A percentile compares a stretch with the other conserved stretches of the same genome.
Evolutionary conservation across 768 basidiomycete genomes (phyloP).

Genomic region (Hygrocybe coccinea): DNA sequence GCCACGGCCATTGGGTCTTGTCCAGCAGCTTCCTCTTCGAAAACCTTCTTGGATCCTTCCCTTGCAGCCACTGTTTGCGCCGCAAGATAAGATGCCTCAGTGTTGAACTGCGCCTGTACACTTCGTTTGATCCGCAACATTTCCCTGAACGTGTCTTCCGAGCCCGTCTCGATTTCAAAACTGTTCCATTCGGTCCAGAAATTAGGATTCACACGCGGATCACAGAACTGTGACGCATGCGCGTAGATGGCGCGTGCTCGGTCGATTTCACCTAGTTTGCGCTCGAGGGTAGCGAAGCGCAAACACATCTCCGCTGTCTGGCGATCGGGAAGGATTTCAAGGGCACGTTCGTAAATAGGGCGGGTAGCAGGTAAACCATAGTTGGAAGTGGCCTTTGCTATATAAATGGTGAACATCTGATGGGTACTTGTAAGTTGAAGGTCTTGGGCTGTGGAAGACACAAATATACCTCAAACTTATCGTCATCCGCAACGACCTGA

Average conservation of each 20-base stretch:
- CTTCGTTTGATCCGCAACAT: conserved; percentile 95
- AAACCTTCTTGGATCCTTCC: conserved; percentile 47
- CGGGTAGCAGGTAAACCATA: conserved; percentile 95
- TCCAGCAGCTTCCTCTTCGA: conserved; percentile 39
- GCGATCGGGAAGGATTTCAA: conserved; percentile 87
- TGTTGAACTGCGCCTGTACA: conserved; percentile 98
- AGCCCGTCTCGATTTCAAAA: conserved; percentile 98
- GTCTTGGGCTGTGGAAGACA: conserved; percentile 3
- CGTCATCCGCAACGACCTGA: conserved; percentile 76
- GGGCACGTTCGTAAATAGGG: conserved; percentile 91
- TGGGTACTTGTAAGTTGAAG: background rate
- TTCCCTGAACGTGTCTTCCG: conserved; percentile 96
- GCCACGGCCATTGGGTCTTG: conserved; percentile 85
- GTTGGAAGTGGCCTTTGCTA: conserved; percentile 93
- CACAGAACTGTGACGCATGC: conserved; percentile 98
- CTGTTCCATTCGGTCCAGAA: conserved; percentile 98
- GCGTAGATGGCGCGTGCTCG: conserved; percentile 94
- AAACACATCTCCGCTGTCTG: conserved; percentile 98
- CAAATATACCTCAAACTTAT: conserved; percentile 83
- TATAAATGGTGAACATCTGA: conserved; percentile 95
- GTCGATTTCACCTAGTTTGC: conserved; percentile 98
- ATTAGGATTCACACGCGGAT: conserved; percentile 82
- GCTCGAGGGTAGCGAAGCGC: conserved; percentile 90
- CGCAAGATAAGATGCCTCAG: conserved; percentile 87
- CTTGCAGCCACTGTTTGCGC: conserved; percentile 79